These are phyloP conservation scores for Calonectria hawksworthii DNA, from an alignment of 2,329 filamentous ascomycete genomes.

Conservation along the genomic window DNA sequence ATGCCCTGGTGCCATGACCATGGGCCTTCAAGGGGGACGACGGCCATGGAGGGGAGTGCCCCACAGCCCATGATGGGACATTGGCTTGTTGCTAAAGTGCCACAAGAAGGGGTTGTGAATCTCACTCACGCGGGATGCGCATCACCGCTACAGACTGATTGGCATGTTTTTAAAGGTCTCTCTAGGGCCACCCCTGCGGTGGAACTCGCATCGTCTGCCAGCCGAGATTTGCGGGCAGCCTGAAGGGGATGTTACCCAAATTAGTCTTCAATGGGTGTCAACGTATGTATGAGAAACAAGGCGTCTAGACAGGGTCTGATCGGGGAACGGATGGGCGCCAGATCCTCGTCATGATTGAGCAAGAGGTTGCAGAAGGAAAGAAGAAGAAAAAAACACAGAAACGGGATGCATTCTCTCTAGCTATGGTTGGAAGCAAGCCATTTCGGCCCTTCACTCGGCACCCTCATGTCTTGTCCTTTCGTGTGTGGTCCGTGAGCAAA, in stretches of 20 bases:
- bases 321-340: slow-evolving; percentile 35
- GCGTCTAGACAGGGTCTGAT: slow-evolving; percentile 38
- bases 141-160: slow-evolving; percentile 44
- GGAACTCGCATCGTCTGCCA: background rate
- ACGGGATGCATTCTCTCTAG: background rate
- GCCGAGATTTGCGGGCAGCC: slow-evolving; percentile 18
- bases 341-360: slow-evolving; percentile 39
- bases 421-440: slow-evolving; percentile 2
- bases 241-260: slow-evolving; percentile 2
- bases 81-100: slow-evolving; percentile 46
- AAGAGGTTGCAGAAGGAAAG: background rate
- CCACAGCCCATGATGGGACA: slow-evolving; percentile 40
- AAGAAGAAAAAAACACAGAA: background rate
- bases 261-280: slow-evolving; percentile 30
- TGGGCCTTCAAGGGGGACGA: slow-evolving; percentile 17
- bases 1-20: slow-evolving; percentile 24
- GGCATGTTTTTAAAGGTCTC: slow-evolving; percentile 36
- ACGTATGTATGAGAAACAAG: slow-evolving; percentile 39
- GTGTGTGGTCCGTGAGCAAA: slow-evolving; percentile 3
- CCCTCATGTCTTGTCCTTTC: slow-evolving; percentile 17
- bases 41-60: slow-evolving; percentile 29
- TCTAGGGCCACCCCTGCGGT: slow-evolving; percentile 37
- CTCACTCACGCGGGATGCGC: slow-evolving; percentile 46
- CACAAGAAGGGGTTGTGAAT: slow-evolving; percentile 45
- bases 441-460: slow-evolving; percentile 33